Base-by-base conservation (phyloP, 140 eudicot genomes). In the Flaveria floridana region DNA sequence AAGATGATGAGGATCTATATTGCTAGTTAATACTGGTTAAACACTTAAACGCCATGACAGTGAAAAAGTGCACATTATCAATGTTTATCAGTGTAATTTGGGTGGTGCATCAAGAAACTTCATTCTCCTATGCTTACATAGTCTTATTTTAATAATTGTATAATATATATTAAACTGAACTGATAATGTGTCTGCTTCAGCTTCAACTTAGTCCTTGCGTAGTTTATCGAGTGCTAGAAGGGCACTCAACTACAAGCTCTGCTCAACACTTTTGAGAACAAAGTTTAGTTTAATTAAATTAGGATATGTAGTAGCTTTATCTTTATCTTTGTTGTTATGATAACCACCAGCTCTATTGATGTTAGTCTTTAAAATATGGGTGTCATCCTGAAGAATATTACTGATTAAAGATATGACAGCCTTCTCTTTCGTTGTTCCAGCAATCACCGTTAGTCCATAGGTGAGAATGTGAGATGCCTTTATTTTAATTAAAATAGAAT, bases 21-120 rank as follows among this genome's bases (percentile, higher is more conserved):
- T 50, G 57, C 25, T 70, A 70, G 62, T 70, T 23, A 25, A 55
- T 19, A 55, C 26, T 16, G 21, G 44, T 48, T 70, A 6, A 48
- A 47, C 15, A 62, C 23, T 48, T 70, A 6, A 48, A 47, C 15
- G 74, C 23, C 46, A 25, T 46, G 58, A 12, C 39, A 5, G 21
- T 68, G 41, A 56, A 13, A 68, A 59, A 20, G 13, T 20, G 21
- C n/a, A 19, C 72, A 68, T 39, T 47, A 20, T 20, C 19, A 65
- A 39, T 2, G 26, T 37, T 16, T 16, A 37, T 65, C 8, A 42
- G 15, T 68, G 39, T 68, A 68, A 20, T 19, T 23, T 1, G 25
- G 25, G 61, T 53, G 61, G 61, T 53, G 11, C 20, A 19, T 18
- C 26, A 55, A 55, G 62, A 55, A 18, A 19, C 26, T 55, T 53